A percentile compares a stretch with the other conserved stretches of the same genome.
These are phyloP conservation scores for Pezicula radicicola DNA, from an alignment of 2,329 filamentous ascomycete species.

Conservation along the genomic window DNA sequence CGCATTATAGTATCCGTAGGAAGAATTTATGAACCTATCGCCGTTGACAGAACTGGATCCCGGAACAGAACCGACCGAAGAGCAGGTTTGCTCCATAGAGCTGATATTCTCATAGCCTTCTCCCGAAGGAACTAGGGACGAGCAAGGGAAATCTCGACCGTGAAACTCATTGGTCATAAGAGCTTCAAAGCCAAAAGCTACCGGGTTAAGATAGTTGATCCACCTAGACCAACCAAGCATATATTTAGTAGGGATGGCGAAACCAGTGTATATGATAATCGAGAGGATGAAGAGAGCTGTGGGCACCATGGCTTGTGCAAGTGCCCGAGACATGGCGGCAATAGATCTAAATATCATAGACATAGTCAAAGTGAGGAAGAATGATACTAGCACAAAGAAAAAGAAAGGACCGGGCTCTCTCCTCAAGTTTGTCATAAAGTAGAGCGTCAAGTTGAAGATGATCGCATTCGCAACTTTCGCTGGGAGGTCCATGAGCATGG, in stretches of 20 bases:
- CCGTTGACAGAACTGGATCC: slow-evolving; percentile 53
- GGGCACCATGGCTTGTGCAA: slow-evolving; percentile 36
- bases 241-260: slow-evolving; percentile 49
- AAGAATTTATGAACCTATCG: slow-evolving; percentile 49
- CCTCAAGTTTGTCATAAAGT: slow-evolving; percentile 83
- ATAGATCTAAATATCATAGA: slow-evolving; percentile 85
- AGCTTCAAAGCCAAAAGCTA: slow-evolving; percentile 65
- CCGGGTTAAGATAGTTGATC: slow-evolving; percentile 68
- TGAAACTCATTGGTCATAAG: slow-evolving; percentile 81
- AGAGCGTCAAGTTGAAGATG: slow-evolving; percentile 75
- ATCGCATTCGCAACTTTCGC: slow-evolving; percentile 76
- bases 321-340: slow-evolving; percentile 69
- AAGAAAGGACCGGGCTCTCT: slow-evolving; percentile 77
- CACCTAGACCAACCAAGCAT: slow-evolving; percentile 55
- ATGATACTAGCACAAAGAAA: slow-evolving; percentile 77
- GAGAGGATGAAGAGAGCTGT: slow-evolving; percentile 62
- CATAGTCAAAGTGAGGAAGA: slow-evolving; percentile 72
- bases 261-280: slow-evolving; percentile 35
- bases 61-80: slow-evolving; percentile 43
- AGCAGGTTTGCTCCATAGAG: too few species aligned
- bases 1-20: slow-evolving; percentile 53
- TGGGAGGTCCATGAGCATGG: slow-evolving; percentile 68
- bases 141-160: slow-evolving; percentile 19
- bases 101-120: too few species aligned
- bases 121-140: slow-evolving; percentile 18